Base-by-base conservation (phyloP, 2,329 filamentous ascomycete genomes). In the Dothistroma septosporum region DNA sequence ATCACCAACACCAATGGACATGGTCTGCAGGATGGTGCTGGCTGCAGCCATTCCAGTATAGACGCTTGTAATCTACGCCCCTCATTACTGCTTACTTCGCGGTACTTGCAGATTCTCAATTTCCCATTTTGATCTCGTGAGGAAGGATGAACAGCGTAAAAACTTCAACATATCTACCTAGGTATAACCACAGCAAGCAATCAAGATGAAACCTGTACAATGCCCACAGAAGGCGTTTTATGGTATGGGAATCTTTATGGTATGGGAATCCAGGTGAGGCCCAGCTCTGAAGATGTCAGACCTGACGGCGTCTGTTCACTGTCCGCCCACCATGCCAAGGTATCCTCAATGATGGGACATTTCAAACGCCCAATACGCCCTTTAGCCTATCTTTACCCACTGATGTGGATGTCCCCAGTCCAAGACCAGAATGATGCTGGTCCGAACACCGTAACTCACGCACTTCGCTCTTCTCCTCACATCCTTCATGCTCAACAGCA, bases 401-500 rank as follows among this genome's bases (percentile, higher is more conserved):
- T n/a, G n/a, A n/a, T 53, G 50, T 31, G 50, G 50, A 53, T 35
- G 35, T 53, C 21, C 47, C 19, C 28, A 31, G 44, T 48, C 44
- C 44, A 19, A 50, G 47, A 31, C 19, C 47, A 50, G 10, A 14
- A 50, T 24, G 44, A 48, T 21, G 44, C 22, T 50, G 47, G 19
- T 28, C 8, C 47, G 14, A 24, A 21, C 6, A 48, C 6, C 44
- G 22, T 55, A 14, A 46, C 53, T 6, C 32, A 7, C 24, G 50
- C 55, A 16, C 32, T 1, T 2, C 22, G 1, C 47, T 28, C 21
- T n/a, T 12, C 11, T 31, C 2, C 16, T n/a, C 9, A 31, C 33
- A 11, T 14, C 16, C 21, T 11, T 11, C 16, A n/a, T 24, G 11
- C 74, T 79, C 86, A 95, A 75, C 91, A 95, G 81, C 91, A 96